Evolutionary conservation across 2,329 filamentous ascomycete species (phyloP).

Genomic region (Lasiodiplodia gonubiensis): DNA sequence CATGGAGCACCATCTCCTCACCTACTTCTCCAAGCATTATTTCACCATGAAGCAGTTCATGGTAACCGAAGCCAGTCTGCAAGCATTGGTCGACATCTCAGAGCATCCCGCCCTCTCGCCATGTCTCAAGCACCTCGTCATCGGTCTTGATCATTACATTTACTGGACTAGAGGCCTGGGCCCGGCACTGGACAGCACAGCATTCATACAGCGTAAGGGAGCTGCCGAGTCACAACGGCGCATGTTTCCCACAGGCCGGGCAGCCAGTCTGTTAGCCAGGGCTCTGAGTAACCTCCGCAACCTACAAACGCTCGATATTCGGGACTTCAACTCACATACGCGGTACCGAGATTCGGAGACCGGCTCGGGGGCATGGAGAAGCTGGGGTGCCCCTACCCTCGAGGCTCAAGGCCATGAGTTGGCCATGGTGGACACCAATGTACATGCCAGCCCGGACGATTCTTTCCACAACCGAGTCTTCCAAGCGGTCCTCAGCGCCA

Average conservation of each 20-base stretch:
- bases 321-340: conserved; percentile 61
- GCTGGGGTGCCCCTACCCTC: conserved; percentile 59
- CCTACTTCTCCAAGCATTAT: conserved; percentile 65
- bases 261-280: conserved; percentile 60
- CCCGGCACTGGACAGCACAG: conserved; percentile 25
- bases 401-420: conserved; percentile 34
- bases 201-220: conserved; percentile 32
- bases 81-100: conserved; percentile 55
- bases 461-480: conserved; percentile 35
- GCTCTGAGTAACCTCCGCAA: conserved; percentile 62
- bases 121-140: conserved; percentile 57
- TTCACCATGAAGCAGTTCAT: conserved; percentile 72
- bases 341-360: conserved; percentile 57
- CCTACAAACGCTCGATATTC: conserved; percentile 62
- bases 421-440: not conserved
- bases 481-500: conserved; percentile 30
- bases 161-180: conserved; percentile 29
- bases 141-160: conserved; percentile 50
- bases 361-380: conserved; percentile 53
- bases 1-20: conserved; percentile 61
- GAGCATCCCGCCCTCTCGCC: conserved; percentile 46
- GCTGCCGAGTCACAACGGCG: conserved; percentile 36
- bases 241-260: conserved; percentile 52
- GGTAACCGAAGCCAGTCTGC: conserved; percentile 63
- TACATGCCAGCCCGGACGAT: not conserved